Percentiles rank a stretch among this genome's conserved stretches.
Evolutionary conservation across 2,329 filamentous ascomycete genomes (phyloP).

Genomic region (Hirsutella minnesotensis): DNA sequence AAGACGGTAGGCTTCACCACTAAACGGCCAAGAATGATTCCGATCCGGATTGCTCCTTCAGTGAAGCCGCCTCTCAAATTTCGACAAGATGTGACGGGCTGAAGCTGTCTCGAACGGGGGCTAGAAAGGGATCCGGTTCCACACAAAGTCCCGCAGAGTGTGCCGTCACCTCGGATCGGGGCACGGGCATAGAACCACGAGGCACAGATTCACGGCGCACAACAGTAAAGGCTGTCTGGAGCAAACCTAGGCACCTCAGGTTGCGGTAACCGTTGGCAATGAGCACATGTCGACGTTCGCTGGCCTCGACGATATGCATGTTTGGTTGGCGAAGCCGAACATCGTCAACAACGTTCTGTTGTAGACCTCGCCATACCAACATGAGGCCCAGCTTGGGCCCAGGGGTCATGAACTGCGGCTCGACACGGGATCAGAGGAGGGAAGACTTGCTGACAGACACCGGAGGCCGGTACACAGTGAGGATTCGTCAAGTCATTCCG

Average conservation of each 20-base stretch:
- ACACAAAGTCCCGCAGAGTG: background rate
- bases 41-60: too few species aligned
- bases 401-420: background rate
- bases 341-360: background rate
- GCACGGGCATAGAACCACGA: background rate
- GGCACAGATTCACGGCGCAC: background rate
- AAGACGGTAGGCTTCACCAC: too few species aligned
- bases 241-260: background rate
- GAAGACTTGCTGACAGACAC: too few species aligned
- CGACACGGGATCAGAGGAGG: background rate
- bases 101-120: too few species aligned
- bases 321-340: background rate
- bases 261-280: background rate
- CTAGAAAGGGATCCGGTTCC: too few species aligned
- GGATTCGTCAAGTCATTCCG: too few species aligned
- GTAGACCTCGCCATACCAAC: background rate
- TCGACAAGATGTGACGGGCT: too few species aligned
- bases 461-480: too few species aligned
- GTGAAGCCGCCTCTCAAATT: too few species aligned
- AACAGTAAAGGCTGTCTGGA: background rate
- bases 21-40: too few species aligned
- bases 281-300: background rate
- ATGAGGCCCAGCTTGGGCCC: background rate
- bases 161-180: background rate
- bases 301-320: background rate